Percentiles rank a stretch among this genome's conserved stretches.
phyloP scores from a whole-genome alignment of 306 rosid genomes.

The Hippophae gyantsensis region DNA sequence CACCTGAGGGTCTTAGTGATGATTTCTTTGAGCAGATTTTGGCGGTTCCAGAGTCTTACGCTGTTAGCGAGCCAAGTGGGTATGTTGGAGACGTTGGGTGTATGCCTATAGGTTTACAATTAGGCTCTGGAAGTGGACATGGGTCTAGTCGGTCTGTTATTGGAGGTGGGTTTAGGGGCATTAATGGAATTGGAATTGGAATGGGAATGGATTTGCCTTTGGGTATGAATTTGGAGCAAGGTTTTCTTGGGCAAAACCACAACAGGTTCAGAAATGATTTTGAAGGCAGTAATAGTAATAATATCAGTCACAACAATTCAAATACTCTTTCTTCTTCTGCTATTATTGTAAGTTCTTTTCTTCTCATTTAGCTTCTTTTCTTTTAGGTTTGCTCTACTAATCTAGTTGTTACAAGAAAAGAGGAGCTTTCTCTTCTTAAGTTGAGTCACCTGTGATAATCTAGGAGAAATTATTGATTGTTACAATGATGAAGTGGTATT shows the following conservation, averaged over 20 bases:
- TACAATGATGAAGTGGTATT: too few relatives aligned
- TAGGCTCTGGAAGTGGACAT: slow-evolving; percentile 36
- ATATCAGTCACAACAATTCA: slow-evolving; percentile 12
- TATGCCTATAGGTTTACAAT: slow-evolving; percentile 48
- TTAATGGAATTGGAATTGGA: slow-evolving; percentile 1
- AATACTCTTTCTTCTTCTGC: slow-evolving; percentile 34
- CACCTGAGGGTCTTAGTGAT: slow-evolving; percentile 68
- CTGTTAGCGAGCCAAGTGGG: slow-evolving; percentile 19
- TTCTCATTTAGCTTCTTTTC: background rate
- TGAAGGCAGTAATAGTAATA: slow-evolving; percentile 20
- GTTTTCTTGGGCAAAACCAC: slow-evolving; percentile 46
- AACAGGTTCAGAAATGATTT: slow-evolving; percentile 41
- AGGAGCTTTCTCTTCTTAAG: background rate
- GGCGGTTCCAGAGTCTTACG: slow-evolving; percentile 39
- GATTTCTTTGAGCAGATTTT: slow-evolving; percentile 90
- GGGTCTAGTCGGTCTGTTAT: slow-evolving; percentile 5
- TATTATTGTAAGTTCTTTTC: slow-evolving; percentile 36
- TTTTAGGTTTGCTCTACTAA: background rate
- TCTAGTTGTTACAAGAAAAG: background rate
- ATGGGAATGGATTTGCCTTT: slow-evolving; percentile 64
- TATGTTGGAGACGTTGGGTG: slow-evolving; percentile 38
- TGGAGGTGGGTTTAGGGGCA: slow-evolving; percentile 25
- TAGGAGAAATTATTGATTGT: too few relatives aligned
- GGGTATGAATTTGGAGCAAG: slow-evolving; percentile 75
- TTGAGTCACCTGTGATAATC: too few relatives aligned